Percentiles rank a stretch among this genome's conserved stretches.
These are phyloP conservation scores for Pterula multifida DNA, from an alignment of 1,284 basidiomycete species.

Conservation along the genomic window DNA sequence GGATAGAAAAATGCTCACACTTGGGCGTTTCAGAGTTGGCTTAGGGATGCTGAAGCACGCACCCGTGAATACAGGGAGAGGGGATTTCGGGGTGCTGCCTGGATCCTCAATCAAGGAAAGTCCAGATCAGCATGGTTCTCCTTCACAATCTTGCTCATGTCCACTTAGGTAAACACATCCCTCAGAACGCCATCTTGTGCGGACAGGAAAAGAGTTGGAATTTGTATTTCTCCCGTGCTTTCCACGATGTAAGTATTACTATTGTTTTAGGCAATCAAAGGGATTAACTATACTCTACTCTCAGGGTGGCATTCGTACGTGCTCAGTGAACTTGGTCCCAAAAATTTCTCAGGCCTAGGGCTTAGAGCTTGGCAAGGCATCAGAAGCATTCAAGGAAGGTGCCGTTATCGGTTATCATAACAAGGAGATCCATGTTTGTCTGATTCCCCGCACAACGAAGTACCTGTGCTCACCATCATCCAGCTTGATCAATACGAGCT, in stretches of 20 bases:
- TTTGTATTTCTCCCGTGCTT: slow-evolving; percentile 49
- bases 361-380: slow-evolving; percentile 57
- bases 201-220: slow-evolving; percentile 40
- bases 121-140: no score
- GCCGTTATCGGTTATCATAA: slow-evolving; percentile 47
- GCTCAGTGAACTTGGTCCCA: not conserved
- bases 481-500: slow-evolving; percentile 55
- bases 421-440: slow-evolving; percentile 43
- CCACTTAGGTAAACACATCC: slow-evolving; percentile 27
- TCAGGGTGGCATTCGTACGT: slow-evolving; percentile 47
- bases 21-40: slow-evolving; percentile 45
- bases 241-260: slow-evolving; percentile 34
- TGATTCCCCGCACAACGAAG: not conserved
- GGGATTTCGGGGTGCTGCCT: slow-evolving; percentile 36
- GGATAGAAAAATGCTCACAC: slow-evolving; percentile 35
- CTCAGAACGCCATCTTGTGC: slow-evolving; percentile 40
- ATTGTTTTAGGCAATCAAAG: not conserved
- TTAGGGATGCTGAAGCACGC: slow-evolving; percentile 41
- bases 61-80: slow-evolving; percentile 35
- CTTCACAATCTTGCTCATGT: not conserved
- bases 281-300: slow-evolving; percentile 5
- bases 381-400: slow-evolving; percentile 41
- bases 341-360: no score
- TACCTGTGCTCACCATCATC: slow-evolving; percentile 1
- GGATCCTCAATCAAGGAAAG: slow-evolving; percentile 48